Conservation (phyloP, 768 basidiomycete species). For the Suillus bovinus region DNA sequence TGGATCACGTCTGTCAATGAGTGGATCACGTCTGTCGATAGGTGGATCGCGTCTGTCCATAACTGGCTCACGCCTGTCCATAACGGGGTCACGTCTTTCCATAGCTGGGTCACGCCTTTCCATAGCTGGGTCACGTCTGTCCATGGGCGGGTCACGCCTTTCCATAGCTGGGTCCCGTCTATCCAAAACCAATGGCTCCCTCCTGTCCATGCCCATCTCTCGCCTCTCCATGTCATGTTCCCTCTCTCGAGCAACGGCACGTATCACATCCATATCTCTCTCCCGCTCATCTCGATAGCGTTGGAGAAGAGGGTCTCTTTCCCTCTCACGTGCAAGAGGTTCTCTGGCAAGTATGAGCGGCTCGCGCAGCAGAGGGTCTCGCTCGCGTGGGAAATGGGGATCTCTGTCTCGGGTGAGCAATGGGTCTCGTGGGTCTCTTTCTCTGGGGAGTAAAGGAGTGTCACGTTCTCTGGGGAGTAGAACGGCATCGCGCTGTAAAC, state of each 20-base stretch:
- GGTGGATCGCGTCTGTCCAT: background rate
- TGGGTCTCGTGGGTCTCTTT: background rate
- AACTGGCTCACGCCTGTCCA: background rate
- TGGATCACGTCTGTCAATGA: background rate
- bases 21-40: background rate
- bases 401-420: conserved; percentile 1
- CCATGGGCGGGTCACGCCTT: background rate
- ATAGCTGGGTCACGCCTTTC: background rate
- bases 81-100: background rate
- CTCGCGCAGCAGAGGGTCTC: background rate
- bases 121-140: background rate
- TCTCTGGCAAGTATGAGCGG: background rate
- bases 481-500: background rate
- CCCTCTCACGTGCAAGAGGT: background rate
- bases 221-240: background rate
- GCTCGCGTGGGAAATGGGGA: conserved; percentile 3
- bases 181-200: background rate
- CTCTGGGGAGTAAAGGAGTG: background rate
- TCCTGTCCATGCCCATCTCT: conserved; percentile 1
- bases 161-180: background rate
- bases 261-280: conserved; percentile 6
- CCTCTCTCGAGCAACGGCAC: background rate
- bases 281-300: conserved; percentile 6
- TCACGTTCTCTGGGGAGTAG: background rate
- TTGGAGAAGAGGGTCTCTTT: background rate